Evolutionary conservation across 805 yeast species (phyloP).

Genomic region (Priceomyces carsonii): DNA sequence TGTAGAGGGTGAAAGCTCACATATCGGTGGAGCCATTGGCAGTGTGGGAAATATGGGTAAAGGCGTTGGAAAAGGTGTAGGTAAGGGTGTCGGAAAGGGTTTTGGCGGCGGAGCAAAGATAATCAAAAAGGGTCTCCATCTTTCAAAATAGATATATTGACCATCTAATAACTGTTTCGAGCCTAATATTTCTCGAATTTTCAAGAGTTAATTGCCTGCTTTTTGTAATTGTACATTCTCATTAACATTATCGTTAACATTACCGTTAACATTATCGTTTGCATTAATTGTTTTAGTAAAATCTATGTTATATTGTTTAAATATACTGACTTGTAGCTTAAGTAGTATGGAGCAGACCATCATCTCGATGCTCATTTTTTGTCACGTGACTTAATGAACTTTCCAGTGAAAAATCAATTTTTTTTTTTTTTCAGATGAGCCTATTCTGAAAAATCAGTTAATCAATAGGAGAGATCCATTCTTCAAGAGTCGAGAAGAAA

Average conservation of each 20-base stretch:
- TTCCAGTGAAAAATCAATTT: constrained; percentile 6
- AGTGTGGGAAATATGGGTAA: constrained; percentile 42
- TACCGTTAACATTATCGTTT: neutral
- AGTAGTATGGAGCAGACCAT: neutral
- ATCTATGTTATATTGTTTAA: constrained; percentile 1
- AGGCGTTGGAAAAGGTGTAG: constrained; percentile 41
- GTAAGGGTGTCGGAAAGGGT: constrained; percentile 33
- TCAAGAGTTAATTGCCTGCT: neutral
- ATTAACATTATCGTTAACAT: no score
- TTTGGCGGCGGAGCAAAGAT: constrained; percentile 39
- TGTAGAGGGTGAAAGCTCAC: constrained; percentile 32
- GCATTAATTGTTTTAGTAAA: constrained; percentile 3
- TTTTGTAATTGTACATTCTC: constrained; percentile 3
- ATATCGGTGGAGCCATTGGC: constrained; percentile 48
- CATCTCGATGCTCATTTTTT: neutral
- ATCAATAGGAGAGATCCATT: neutral
- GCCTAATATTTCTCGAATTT: neutral
- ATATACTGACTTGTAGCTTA: neutral
- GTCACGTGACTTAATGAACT: constrained; percentile 7
- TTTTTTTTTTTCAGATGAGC: constrained; percentile 8
- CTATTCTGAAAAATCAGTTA: constrained; percentile 9
- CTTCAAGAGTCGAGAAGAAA: neutral
- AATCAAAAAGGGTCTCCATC: constrained; percentile 36
- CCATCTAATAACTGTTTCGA: neutral
- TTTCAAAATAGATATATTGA: constrained; percentile 24